Base-by-base conservation (phyloP, 495 filamentous ascomycete species). In the Oleoguttula mirabilis region DNA sequence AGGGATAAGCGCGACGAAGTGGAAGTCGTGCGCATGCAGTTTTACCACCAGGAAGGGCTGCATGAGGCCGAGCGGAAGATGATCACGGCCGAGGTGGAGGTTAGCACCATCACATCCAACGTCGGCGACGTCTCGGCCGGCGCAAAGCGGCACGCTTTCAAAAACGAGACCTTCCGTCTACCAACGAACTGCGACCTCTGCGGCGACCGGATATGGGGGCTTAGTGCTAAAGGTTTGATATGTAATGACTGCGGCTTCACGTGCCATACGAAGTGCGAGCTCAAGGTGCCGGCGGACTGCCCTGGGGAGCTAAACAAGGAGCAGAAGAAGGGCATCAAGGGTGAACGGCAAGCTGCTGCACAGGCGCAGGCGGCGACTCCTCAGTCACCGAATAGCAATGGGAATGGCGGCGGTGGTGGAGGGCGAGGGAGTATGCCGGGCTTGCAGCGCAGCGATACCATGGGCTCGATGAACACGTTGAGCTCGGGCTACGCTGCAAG, bases 101-200 rank as follows among this genome's bases (percentile, higher is more conserved):
- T 84, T 8, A 77, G 79, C 2, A 90, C 85, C 15, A 90, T 99
- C 53, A 84, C 84, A 6, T 65, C 73, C 12, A 78, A 73, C 1
- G 88, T 94, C 5, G 90, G 90, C 25, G 90, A 99, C 58, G 67
- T 99, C 30, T 90, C 87, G 0, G 60, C 92, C 3, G 88, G 92
- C 8, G 85, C 88, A 5, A 82, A 82, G 55, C 92, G 83, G 51
- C 90, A 99, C 61, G 87, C 88, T 51, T 96, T 99, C 73, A 90
- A 88, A 59, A 80, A 84, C 24, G 83, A 94, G 52, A 96, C 88
- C 0, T 96, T 95, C 71, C 96, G 94, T 56, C 93, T 99, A 40
- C 92, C 92, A 0, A 99, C 90, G 3, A 96, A 95, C 57, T 99
- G 90, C 61, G 88, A 99, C 55, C 69, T 94, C 3, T 99, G 90